Conservation (phyloP, 805 yeast species). For the Monosporozyma aerobia region DNA sequence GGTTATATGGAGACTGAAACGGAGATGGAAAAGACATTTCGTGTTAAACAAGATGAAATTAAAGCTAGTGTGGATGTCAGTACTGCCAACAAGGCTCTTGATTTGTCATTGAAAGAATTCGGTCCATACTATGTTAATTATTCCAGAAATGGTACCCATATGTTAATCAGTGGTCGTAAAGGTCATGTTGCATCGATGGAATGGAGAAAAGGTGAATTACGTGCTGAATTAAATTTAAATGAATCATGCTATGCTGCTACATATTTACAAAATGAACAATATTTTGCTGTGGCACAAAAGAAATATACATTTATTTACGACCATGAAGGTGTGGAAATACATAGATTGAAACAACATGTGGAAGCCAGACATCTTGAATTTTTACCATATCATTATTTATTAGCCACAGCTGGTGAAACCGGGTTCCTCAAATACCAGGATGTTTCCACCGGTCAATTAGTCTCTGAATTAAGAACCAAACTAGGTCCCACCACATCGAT, state of each 20-base stretch:
- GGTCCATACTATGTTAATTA: conserved; percentile 85
- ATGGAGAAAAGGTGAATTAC: conserved; percentile 81
- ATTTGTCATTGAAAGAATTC: conserved; percentile 60
- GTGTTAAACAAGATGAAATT: conserved; percentile 75
- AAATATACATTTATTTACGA: conserved; percentile 90
- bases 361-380: conserved; percentile 79
- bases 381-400: conserved; percentile 82
- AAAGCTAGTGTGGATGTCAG: conserved; percentile 63
- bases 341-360: conserved; percentile 80
- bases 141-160: conserved; percentile 77
- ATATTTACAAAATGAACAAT: conserved; percentile 85
- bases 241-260: conserved; percentile 90
- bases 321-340: conserved; percentile 83
- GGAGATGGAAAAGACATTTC: conserved; percentile 84
- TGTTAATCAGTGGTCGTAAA: conserved; percentile 77
- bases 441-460: conserved; percentile 83
- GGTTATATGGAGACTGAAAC: conserved; percentile 90
- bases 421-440: conserved; percentile 90
- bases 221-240: conserved; percentile 72
- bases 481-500: conserved; percentile 83
- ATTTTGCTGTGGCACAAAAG: conserved; percentile 93
- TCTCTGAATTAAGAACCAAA: conserved; percentile 76
- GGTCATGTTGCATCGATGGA: conserved; percentile 96
- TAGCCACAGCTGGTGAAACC: conserved; percentile 82
- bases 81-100: conserved; percentile 68